Base-by-base conservation (phyloP, 352 stramenopile genomes). In the Phytopythium oedochilum region DNA sequence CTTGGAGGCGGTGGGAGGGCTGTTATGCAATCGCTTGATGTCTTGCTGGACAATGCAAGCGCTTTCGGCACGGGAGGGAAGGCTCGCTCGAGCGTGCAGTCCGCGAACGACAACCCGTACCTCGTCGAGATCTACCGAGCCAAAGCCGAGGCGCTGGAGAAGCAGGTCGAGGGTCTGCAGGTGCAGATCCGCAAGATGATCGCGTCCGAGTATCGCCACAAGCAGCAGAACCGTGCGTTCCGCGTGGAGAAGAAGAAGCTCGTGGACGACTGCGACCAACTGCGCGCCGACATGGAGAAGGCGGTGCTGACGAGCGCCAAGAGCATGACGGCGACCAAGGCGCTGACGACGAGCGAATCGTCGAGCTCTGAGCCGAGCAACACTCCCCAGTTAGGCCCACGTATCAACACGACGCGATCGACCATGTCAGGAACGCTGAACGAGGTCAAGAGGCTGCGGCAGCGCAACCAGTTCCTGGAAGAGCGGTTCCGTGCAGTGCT, bases 131-230 rank as follows among this genome's bases (percentile, higher is more conserved):
- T 86, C 32, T 90, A 90, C 56, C 71, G 73, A 26, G 55, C 57
- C 25, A 74, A 76, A 60, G 60, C 81, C 45, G 72, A 86, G 38
- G 65, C 73, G 20, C 56, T 86, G 8, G 70, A 86, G 32, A 75
- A 73, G 3, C 64, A 88, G 23, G 72, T 83, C 5, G 75, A 90
- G 40, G 71, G 64, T 0, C 55, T 90, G 25, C 79, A 88, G 40
- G 55, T 84, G 29, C 82, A 89, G 55, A 80, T 92, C 57, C 78
- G 79, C 52, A 88, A 86, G 45, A 86, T 92, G 76, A 89, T 90
- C 49, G 77, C 79, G 26, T 84, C 75, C 8, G 78, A 92, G 56
- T 86, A 90, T 52, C 70, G 71, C 10, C 68, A 87, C 62, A 90
- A 88, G 61, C 78, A 87, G 38, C 85, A 87, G 57, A 88, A 86